Evolutionary conservation across 345 rosid genomes (phyloP).

Genomic region (Eucalyptus caleyi): DNA sequence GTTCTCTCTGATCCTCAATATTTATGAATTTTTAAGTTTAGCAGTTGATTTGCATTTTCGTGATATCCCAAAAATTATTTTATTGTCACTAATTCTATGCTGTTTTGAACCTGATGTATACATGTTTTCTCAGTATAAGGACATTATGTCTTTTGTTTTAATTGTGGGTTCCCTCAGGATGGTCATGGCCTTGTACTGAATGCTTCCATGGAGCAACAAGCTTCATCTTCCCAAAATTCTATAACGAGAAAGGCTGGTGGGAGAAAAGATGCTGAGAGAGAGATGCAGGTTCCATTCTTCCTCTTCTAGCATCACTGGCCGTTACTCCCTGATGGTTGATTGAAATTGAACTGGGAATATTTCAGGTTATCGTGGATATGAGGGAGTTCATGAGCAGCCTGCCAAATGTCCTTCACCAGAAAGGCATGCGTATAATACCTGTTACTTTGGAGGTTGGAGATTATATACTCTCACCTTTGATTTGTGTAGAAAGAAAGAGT

Average conservation of each 20-base stretch:
- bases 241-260: constrained; percentile 94
- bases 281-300: constrained; percentile 54
- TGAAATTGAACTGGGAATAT: not conserved
- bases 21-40: not conserved
- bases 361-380: constrained; percentile 92
- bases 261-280: constrained; percentile 79
- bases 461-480: constrained; percentile 75
- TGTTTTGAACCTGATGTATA: not conserved
- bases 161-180: constrained; percentile 26
- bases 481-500: constrained; percentile 94
- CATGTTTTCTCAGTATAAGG: not conserved
- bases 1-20: not conserved
- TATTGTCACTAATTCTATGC: not conserved
- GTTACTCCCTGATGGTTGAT: not conserved
- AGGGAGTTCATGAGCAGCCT: constrained; percentile 99
- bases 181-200: constrained; percentile 48
- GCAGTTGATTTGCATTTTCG: not conserved
- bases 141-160: not conserved
- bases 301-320: not conserved
- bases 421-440: constrained; percentile 86
- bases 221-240: constrained; percentile 69
- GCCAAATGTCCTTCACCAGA: constrained; percentile 96
- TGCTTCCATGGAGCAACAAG: constrained; percentile 37
- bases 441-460: constrained; percentile 94
- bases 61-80: not conserved